Base-by-base conservation (phyloP, 257 asterid genomes). In the Solanum sparsipilum region DNA sequence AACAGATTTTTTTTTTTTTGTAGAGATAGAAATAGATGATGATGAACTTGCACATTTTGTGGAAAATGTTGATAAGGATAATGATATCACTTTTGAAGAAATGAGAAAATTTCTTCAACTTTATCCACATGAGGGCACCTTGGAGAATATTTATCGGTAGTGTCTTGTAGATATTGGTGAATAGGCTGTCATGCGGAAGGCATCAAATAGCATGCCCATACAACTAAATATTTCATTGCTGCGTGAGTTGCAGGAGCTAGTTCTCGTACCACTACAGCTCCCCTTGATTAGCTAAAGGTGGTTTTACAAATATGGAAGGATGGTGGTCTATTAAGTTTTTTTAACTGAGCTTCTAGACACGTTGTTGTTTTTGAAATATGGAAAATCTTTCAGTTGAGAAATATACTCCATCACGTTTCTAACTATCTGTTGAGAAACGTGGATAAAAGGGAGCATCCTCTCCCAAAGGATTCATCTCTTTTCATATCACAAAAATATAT, bases 151-250 rank as follows among this genome's bases (percentile, higher is more conserved):
- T 86, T 97, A 95, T 70, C 95, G 89, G 13, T 95, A 95, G 84
- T 97, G 93, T 88, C 98, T 94, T 18, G 98, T 97, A 63, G 99
- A 97, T 91, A 97, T 97, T 48, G 99, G 99, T 44, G 99, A 97
- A 84, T 98, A 95, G 10, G 96, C 98, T 8, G 99, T 96, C 83
- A 94, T 97, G 98, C 98, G 20, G 96, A 93, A 90, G 99, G 98
- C 92, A 94, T 97, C 90, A 95, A 98, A 91, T 95, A 92, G 88
- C 99, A 96, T 88, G 97, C 91, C 31, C 93, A 93, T 86, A 98
- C 98, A 31, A 52, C 94, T 74, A 97, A 94, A 65, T 97, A 96
- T 89, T 88, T 97, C 89, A 94, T 96, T 76, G 99, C 98, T 0
- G 99, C 98, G 35, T 98, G 98, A 1, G 48, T 41, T 41, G 15